These are phyloP conservation scores for Forsythia viridissima DNA, from an alignment of 257 asterid genomes.

Conservation along the genomic window DNA sequence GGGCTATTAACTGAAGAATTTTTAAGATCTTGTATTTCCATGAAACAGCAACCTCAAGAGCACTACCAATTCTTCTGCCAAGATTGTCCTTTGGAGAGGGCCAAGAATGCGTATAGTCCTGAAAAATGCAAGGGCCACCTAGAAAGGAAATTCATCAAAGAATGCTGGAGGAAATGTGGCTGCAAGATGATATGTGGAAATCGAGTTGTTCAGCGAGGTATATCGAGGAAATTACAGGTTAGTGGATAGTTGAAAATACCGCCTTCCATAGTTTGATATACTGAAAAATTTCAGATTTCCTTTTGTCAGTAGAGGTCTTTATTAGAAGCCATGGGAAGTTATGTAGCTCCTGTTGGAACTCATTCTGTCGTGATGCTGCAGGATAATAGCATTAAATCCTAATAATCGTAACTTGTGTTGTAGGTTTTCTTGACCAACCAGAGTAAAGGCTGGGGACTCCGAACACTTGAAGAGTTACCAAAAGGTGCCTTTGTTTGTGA, in stretches of 20 bases:
- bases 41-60: constrained; percentile 41
- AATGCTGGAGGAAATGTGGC: constrained; percentile 89
- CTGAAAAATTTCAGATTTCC: background rate
- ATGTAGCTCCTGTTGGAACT: background rate
- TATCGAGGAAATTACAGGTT: constrained; percentile 70
- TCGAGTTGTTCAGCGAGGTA: constrained; percentile 80
- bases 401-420: background rate
- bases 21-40: constrained; percentile 43
- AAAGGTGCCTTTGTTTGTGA: constrained; percentile 74
- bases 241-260: constrained; percentile 19
- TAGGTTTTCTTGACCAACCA: constrained; percentile 60
- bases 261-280: background rate
- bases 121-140: constrained; percentile 65
- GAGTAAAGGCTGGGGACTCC: constrained; percentile 86
- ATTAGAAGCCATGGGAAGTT: background rate
- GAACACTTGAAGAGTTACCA: constrained; percentile 72
- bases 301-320: background rate
- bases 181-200: constrained; percentile 75
- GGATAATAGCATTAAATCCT: background rate
- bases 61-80: constrained; percentile 46
- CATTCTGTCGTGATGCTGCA: background rate
- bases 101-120: constrained; percentile 37
- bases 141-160: constrained; percentile 67
- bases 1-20: constrained; percentile 59
- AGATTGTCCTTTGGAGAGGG: constrained; percentile 83